phyloP scores from a whole-genome alignment of 352 stramenopile genomes.

The Lagenidium giganteum region DNA sequence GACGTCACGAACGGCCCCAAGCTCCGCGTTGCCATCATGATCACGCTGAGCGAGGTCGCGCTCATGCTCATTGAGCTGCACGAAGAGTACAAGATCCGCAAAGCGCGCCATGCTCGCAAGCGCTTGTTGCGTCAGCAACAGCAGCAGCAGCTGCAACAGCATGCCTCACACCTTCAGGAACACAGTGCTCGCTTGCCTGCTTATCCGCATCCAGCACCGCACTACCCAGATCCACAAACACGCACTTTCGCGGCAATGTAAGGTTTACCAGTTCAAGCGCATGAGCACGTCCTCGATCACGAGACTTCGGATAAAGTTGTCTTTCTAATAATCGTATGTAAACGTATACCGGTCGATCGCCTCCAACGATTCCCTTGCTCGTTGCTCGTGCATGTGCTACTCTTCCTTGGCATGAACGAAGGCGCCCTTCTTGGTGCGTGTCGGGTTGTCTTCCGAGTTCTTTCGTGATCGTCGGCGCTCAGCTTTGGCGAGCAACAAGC shows the following conservation, averaged over 20 bases:
- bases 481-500: constrained; percentile 84
- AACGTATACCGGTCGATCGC: too few species aligned
- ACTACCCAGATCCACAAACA: too few species aligned
- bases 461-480: constrained; percentile 74
- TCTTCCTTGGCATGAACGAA: constrained; percentile 45
- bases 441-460: constrained; percentile 33
- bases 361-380: too few species aligned
- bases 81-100: constrained; percentile 52
- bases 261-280: too few species aligned
- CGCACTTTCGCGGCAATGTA: too few species aligned
- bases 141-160: not conserved
- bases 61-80: constrained; percentile 73
- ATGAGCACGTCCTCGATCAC: too few species aligned
- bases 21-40: constrained; percentile 53
- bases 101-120: constrained; percentile 55
- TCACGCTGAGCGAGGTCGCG: constrained; percentile 55
- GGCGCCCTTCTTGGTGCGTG: constrained; percentile 28
- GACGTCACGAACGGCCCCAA: constrained; percentile 50
- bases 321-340: too few species aligned
- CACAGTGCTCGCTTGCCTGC: too few species aligned
- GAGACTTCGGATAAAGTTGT: too few species aligned
- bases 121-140: constrained; percentile 41
- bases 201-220: too few species aligned
- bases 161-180: not conserved
- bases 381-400: too few species aligned